Evolutionary conservation across 2,329 filamentous ascomycete species (phyloP).

Genomic region (Dactylellina parvicollis): DNA sequence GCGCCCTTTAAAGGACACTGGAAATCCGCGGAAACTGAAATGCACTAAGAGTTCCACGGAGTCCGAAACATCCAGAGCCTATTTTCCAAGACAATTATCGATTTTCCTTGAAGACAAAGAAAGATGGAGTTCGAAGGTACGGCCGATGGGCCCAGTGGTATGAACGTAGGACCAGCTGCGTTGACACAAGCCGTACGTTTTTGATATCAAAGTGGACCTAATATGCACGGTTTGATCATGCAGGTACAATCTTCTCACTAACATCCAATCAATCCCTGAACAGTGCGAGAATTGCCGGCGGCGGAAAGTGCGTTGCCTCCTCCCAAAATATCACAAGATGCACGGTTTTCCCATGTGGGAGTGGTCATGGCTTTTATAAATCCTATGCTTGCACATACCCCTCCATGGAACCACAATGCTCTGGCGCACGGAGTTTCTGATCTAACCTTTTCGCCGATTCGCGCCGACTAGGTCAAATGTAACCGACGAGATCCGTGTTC

Average conservation of each 20-base stretch:
- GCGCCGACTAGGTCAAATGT: constrained; percentile 49
- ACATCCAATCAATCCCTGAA: neutral
- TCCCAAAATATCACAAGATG: constrained; percentile 41
- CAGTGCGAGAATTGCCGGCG: constrained; percentile 53
- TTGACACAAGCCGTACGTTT: constrained; percentile 52
- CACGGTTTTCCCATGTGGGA: neutral
- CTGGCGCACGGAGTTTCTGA: neutral
- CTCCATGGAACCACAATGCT: neutral
- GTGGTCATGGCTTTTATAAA: neutral
- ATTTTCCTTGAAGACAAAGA: neutral
- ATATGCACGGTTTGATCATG: constrained; percentile 42
- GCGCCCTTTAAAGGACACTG: constrained; percentile 31
- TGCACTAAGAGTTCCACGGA: constrained; percentile 47
- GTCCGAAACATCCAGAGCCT: constrained; percentile 38
- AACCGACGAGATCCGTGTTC: constrained; percentile 53
- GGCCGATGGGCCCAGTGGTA: constrained; percentile 19
- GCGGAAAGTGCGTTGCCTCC: constrained; percentile 51
- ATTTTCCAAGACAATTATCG: constrained; percentile 2
- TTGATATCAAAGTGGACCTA: neutral
- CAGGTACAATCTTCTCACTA: constrained; percentile 15
- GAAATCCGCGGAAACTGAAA: constrained; percentile 30
- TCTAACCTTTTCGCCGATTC: constrained; percentile 15
- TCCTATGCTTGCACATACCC: neutral
- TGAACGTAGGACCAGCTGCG: constrained; percentile 9
- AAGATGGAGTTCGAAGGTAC: constrained; percentile 26